Conservation (phyloP, 805 yeast species). For the Saccharomycopsis synnaedendra region DNA sequence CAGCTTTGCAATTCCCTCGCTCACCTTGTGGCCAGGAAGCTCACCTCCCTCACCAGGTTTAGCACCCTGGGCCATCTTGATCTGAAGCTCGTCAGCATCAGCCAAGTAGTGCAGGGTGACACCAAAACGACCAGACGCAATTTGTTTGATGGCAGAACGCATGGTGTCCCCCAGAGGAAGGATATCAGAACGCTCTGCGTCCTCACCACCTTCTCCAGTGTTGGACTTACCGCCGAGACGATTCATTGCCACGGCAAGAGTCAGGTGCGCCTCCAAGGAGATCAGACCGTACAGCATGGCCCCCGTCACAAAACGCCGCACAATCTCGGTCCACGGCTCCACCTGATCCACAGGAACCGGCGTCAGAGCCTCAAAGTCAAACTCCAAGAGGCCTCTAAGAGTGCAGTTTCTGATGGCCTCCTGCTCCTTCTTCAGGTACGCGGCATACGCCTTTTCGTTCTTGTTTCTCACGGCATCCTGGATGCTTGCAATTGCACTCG, state of each 20-base stretch:
- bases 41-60: slow-evolving; percentile 99
- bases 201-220: slow-evolving; percentile 99
- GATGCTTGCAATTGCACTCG: slow-evolving; percentile 85
- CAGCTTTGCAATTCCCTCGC: slow-evolving; percentile 80
- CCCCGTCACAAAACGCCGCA: slow-evolving; percentile 95
- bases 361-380: slow-evolving; percentile 60
- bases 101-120: slow-evolving; percentile 90
- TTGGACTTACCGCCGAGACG: slow-evolving; percentile 95
- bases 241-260: slow-evolving; percentile 97
- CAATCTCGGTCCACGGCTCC: slow-evolving; percentile 99
- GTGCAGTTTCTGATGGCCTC: slow-evolving; percentile 92
- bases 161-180: slow-evolving; percentile 88
- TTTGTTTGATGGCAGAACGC: slow-evolving; percentile 97
- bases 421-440: slow-evolving; percentile 79
- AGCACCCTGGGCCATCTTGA: slow-evolving; percentile 99
- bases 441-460: slow-evolving; percentile 85
- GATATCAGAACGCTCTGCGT: slow-evolving; percentile 75
- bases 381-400: slow-evolving; percentile 84
- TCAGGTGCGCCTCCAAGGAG: slow-evolving; percentile 97
- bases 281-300: slow-evolving; percentile 99
- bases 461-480: slow-evolving; percentile 98
- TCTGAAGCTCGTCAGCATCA: slow-evolving; percentile 95
- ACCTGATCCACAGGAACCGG: slow-evolving; percentile 94
- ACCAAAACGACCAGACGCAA: slow-evolving; percentile 97
- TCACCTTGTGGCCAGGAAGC: slow-evolving; percentile 88